Evolutionary conservation across 192 early-diverging fungal genomes (phyloP).

Genomic region (Gamsiella multidivaricata): DNA sequence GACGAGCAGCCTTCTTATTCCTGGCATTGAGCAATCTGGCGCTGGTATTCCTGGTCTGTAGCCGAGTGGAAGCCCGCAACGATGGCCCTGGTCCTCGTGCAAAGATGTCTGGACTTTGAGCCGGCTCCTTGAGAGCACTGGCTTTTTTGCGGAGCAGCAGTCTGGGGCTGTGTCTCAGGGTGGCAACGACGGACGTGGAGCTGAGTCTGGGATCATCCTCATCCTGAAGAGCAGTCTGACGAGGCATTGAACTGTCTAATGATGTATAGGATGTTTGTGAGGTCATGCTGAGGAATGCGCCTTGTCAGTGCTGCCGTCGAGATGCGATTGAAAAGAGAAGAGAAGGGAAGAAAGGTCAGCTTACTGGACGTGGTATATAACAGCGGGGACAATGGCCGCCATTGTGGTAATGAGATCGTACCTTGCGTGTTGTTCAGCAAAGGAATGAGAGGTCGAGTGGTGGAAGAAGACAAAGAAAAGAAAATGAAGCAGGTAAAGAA

Average conservation of each 20-base stretch:
- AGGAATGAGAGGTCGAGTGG: too few species aligned
- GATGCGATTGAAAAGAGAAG: not conserved
- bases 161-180: constrained; percentile 45
- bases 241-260: constrained; percentile 1
- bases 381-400: too few species aligned
- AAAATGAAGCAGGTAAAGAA: too few species aligned
- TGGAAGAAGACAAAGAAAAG: too few species aligned
- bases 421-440: too few species aligned
- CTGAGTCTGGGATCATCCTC: constrained; percentile 43
- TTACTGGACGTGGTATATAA: not conserved
- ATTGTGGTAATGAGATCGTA: too few species aligned
- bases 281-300: not conserved
- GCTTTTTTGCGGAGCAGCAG: constrained; percentile 52
- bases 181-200: constrained; percentile 48
- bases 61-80: constrained; percentile 37
- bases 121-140: constrained; percentile 52
- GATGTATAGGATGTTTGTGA: constrained; percentile 7
- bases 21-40: constrained; percentile 28
- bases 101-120: constrained; percentile 54
- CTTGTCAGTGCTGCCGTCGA: not conserved
- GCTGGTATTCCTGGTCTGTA: constrained; percentile 50
- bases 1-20: constrained; percentile 37
- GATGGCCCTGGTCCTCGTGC: constrained; percentile 50
- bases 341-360: not conserved
- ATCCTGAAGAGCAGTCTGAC: constrained; percentile 6